These are phyloP conservation scores for Acanthamoeba sp. DNA, from an alignment of 208 protist species.

Conservation along the genomic window DNA sequence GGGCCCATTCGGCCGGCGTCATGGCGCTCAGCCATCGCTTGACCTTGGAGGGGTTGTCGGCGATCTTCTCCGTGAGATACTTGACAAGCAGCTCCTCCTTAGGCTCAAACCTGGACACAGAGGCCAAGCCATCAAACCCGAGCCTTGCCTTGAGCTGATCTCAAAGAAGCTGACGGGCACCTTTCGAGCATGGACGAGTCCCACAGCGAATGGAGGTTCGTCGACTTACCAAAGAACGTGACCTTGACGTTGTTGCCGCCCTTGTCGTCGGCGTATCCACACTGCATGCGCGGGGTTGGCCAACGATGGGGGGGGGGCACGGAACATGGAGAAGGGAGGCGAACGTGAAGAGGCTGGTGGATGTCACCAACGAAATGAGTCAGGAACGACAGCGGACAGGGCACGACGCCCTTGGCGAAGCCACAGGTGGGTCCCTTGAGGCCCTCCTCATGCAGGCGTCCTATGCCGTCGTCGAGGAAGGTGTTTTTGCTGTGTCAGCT, in stretches of 20 bases:
- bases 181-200: neutral
- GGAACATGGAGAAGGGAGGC: too few relatives aligned
- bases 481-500: too few relatives aligned
- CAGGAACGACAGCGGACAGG: constrained; percentile 13
- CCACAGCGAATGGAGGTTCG: constrained; percentile 23
- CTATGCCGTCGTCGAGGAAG: too few relatives aligned
- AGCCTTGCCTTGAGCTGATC: too few relatives aligned
- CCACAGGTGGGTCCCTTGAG: neutral
- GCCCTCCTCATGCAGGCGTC: neutral
- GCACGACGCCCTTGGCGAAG: neutral
- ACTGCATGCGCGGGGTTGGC: too few relatives aligned
- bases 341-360: constrained; percentile 18
- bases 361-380: constrained; percentile 18
- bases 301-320: too few relatives aligned
- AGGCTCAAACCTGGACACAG: neutral
- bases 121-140: neutral
- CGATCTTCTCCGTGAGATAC: neutral
- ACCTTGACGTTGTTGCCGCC: neutral
- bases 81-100: neutral
- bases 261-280: neutral
- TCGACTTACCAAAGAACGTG: neutral
- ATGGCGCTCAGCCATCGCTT: neutral
- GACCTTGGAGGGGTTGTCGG: neutral
- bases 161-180: neutral
- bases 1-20: neutral